These are phyloP conservation scores for Akanthomyces dipterigenus DNA, from an alignment of 2,329 filamentous ascomycete genomes.

Conservation along the genomic window DNA sequence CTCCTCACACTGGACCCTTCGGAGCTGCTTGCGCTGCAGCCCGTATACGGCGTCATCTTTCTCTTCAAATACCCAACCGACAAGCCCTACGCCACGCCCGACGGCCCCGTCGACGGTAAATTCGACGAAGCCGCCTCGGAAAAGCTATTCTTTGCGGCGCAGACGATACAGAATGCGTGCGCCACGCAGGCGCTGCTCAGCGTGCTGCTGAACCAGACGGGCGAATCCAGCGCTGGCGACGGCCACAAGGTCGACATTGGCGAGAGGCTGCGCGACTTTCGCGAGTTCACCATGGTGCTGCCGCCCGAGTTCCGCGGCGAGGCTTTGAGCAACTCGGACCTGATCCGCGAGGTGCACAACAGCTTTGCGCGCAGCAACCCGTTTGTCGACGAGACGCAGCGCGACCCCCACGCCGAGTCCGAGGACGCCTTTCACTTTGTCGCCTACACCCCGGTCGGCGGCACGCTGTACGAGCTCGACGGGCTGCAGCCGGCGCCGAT, in stretches of 20 bases:
- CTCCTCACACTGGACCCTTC: conserved; percentile 81
- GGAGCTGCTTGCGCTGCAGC: conserved; percentile 61
- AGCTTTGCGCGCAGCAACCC: conserved; percentile 83
- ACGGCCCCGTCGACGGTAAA: conserved; percentile 69
- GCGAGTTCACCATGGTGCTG: conserved; percentile 80
- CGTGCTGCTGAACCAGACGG: conserved; percentile 79
- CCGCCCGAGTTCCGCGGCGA: conserved; percentile 64
- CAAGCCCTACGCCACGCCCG: conserved; percentile 49
- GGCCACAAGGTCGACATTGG: conserved; percentile 58
- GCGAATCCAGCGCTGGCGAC: conserved; percentile 27
- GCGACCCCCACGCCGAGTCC: conserved; percentile 53
- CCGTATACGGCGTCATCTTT: conserved; percentile 94
- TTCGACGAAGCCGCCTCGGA: conserved; percentile 73
- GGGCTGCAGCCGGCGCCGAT: conserved; percentile 91
- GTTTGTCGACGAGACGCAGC: conserved; percentile 85
- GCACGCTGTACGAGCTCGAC: conserved; percentile 86
- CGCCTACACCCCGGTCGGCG: conserved; percentile 78
- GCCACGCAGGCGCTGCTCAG: conserved; percentile 92
- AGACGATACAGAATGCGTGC: conserved; percentile 98
- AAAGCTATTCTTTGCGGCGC: conserved; percentile 84
- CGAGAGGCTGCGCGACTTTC: conserved; percentile 64
- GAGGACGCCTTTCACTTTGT: conserved; percentile 98
- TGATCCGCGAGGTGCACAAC: conserved; percentile 77
- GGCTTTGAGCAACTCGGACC: conserved; percentile 55
- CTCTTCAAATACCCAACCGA: conserved; percentile 91